Evolutionary conservation across 805 yeast genomes (phyloP), one percentile per base, ranked within the genome.

Genomic region (Candida sphagnicola): DNA sequence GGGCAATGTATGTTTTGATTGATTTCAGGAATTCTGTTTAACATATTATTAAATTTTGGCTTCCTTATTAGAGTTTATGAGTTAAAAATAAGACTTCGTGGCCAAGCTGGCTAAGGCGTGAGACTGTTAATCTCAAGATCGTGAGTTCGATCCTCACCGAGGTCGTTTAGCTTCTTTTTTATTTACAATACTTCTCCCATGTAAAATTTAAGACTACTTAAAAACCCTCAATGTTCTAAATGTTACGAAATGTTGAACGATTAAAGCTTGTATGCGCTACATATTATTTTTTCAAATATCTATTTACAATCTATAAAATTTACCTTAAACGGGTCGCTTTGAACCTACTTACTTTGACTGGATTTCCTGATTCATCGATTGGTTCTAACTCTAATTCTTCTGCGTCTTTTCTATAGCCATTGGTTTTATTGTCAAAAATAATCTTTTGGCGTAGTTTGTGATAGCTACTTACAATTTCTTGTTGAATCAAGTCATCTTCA

Each of bases 331-430:
- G 23, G 4, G 85, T 82, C 8, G 85, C 77, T 50, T 70, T 83
- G 57, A 87, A 87, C 37, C 88, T 65, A 52, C 95, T 85, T 1
- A 76, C 62, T 42, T 69, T 79, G 5, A 75, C 54, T 0, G 80
- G 79, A 39, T 77, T 72, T 0, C 87, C 87, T 28, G 61, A 50
- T 39, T 77, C 82, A 47, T 84, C 88, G 5, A 84, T 62, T 0
- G 87, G 88, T 50, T 84, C 95, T 14, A 77, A 49, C 40, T 79
- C 90, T 42, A 59, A 49, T 29, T 75, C 85, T 35, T 65, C 61
- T 2, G 71, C 74, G 1, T 73, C 59, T 42, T 67, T 64, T 36
- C 54, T 61, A 41, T 53, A 76, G 2, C 80, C 80, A 23, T 45
- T 40, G 3, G 18, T 28, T 1, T 76, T 76, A 25, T 72, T 65